These are phyloP conservation scores for Talaromyces atroroseus DNA, from an alignment of 2,329 filamentous ascomycete species.

Conservation along the genomic window DNA sequence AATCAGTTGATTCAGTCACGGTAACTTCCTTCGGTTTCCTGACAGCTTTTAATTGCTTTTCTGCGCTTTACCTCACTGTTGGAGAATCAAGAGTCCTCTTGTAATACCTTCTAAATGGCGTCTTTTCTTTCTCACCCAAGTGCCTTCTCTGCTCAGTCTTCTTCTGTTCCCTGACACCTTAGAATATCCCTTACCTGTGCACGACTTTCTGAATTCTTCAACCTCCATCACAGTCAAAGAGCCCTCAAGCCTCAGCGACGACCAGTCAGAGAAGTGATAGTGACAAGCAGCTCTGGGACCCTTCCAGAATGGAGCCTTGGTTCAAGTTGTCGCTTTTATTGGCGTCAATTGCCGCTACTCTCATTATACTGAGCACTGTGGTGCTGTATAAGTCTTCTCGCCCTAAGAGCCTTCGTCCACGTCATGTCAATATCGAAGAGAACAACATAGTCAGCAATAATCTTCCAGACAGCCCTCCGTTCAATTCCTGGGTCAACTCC, in stretches of 20 bases:
- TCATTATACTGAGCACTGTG: background rate
- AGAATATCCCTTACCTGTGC: background rate
- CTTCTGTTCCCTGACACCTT: background rate
- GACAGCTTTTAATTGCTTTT: background rate
- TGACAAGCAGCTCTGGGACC: background rate
- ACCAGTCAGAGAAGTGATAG: background rate
- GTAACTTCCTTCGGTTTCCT: background rate
- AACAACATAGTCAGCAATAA: background rate
- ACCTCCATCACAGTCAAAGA: background rate
- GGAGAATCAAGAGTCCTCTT: background rate
- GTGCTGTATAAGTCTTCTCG: background rate
- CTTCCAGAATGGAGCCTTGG: background rate
- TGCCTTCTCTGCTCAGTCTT: background rate
- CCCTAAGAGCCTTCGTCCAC: background rate
- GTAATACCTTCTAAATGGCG: background rate
- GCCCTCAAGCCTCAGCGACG: background rate
- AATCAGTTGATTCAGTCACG: background rate
- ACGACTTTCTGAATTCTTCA: background rate
- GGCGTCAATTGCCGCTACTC: background rate
- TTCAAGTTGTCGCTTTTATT: background rate
- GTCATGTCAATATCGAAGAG: background rate
- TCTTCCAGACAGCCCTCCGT: background rate
- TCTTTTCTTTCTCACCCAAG: background rate
- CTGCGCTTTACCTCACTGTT: background rate
- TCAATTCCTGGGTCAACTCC: slow-evolving; percentile 1